A percentile compares a stretch with the other conserved stretches of the same genome.
phyloP scores from a whole-genome alignment of 2,329 filamentous ascomycete species.

The Elsinoe ampelina region DNA sequence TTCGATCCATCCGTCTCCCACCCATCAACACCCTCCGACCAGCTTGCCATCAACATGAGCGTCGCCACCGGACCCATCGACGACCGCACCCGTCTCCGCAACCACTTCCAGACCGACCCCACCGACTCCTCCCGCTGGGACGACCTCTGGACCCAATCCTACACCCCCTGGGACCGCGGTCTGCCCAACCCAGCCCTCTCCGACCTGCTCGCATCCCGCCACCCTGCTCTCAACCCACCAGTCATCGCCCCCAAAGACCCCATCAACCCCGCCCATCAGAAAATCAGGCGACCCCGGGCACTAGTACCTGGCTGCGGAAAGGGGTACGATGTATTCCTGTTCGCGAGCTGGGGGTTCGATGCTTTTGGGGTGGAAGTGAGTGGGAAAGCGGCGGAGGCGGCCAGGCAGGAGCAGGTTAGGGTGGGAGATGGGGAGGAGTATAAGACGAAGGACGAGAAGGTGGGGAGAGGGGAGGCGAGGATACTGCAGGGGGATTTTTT shows the following conservation, averaged over 20 bases:
- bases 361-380: constrained; percentile 65
- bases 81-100: constrained; percentile 21
- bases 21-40: too few relatives aligned
- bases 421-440: constrained; percentile 31
- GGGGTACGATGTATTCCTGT: constrained; percentile 70
- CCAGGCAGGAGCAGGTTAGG: constrained; percentile 34
- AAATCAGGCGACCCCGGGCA: constrained; percentile 42
- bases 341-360: constrained; percentile 68
- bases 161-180: constrained; percentile 52
- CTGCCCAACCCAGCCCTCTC: constrained; percentile 50
- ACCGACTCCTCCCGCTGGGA: constrained; percentile 44
- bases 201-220: constrained; percentile 37
- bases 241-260: constrained; percentile 10
- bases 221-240: constrained; percentile 20
- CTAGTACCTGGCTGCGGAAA: constrained; percentile 75
- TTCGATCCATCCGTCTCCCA: too few relatives aligned
- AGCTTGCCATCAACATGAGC: not conserved
- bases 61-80: constrained; percentile 12
- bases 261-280: constrained; percentile 12
- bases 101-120: constrained; percentile 19
- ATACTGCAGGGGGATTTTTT: constrained; percentile 62
- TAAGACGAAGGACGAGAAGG: constrained; percentile 31
- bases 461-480: constrained; percentile 42
- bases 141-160: constrained; percentile 45
- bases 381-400: constrained; percentile 39